A percentile compares a stretch with the other conserved stretches of the same genome.
phyloP scores from a whole-genome alignment of 2,329 filamentous ascomycete genomes.

The Myriosclerotinia duriaeana region DNA sequence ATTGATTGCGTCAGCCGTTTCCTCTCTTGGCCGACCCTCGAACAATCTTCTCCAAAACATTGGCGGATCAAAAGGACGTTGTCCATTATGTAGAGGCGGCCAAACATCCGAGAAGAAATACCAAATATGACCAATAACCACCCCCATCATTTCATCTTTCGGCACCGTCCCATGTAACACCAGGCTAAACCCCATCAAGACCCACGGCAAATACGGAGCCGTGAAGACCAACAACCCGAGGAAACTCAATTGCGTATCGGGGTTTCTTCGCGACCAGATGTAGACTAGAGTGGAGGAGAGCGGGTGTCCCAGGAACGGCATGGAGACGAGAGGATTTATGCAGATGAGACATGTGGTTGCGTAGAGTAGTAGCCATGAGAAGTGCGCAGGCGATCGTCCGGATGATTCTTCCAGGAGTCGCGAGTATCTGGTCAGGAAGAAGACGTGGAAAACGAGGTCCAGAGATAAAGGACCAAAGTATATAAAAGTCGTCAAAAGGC shows the following conservation, averaged over 20 bases:
- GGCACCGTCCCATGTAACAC: slow-evolving; percentile 87
- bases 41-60: slow-evolving; percentile 87
- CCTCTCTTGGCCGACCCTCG: slow-evolving; percentile 56
- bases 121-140: slow-evolving; percentile 93
- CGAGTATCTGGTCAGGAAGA: slow-evolving; percentile 96
- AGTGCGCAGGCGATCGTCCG: slow-evolving; percentile 87
- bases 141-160: slow-evolving; percentile 94
- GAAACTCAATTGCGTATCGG: slow-evolving; percentile 85
- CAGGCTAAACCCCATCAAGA: slow-evolving; percentile 87
- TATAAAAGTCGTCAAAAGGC: slow-evolving; percentile 90
- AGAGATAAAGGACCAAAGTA: slow-evolving; percentile 95
- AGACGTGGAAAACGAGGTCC: slow-evolving; percentile 95
- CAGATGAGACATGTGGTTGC: slow-evolving; percentile 75
- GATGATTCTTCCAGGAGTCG: slow-evolving; percentile 92
- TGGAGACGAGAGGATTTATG: slow-evolving; percentile 81
- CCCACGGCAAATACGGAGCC: slow-evolving; percentile 93
- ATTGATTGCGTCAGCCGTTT: slow-evolving; percentile 56
- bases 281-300: slow-evolving; percentile 93
- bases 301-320: slow-evolving; percentile 92
- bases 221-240: slow-evolving; percentile 87
- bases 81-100: slow-evolving; percentile 81
- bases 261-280: slow-evolving; percentile 95
- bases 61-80: slow-evolving; percentile 84
- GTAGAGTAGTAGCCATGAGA: slow-evolving; percentile 91
- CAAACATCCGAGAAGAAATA: slow-evolving; percentile 99